Evolutionary conservation across 345 rosid genomes (phyloP).

Genomic region (Schrenkiella parvula): DNA sequence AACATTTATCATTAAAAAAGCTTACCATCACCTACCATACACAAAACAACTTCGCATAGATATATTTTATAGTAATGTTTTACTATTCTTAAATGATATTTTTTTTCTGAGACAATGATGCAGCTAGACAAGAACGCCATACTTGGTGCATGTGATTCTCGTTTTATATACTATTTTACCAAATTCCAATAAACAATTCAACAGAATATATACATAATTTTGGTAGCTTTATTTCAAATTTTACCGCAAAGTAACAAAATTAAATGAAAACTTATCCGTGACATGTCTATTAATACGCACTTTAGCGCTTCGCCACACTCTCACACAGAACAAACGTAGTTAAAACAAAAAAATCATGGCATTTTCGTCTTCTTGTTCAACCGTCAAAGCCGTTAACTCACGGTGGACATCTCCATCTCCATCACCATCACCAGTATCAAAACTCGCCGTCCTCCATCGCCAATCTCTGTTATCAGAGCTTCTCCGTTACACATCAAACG

Average conservation of each 20-base stretch:
- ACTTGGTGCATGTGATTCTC: conserved; percentile 22
- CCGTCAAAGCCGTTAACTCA: conserved; percentile 31
- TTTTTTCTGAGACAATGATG: background rate
- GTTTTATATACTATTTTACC: background rate
- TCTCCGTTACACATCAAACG: conserved; percentile 24
- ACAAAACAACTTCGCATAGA: background rate
- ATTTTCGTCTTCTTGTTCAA: conserved; percentile 32
- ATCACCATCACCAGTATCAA: conserved; percentile 8
- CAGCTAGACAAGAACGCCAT: conserved; percentile 17
- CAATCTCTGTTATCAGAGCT: conserved; percentile 3
- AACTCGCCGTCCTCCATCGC: conserved; percentile 5
- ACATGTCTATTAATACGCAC: conserved; percentile 19
- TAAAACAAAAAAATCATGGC: conserved; percentile 14
- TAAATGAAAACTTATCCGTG: background rate
- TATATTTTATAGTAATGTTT: background rate
- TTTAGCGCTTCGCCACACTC: conserved; percentile 13
- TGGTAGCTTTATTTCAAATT: background rate
- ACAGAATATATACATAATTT: background rate
- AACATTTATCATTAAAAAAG: background rate
- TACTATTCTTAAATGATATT: background rate
- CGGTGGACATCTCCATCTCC: conserved; percentile 23
- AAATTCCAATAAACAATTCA: background rate
- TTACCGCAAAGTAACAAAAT: conserved; percentile 1
- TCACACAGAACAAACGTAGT: conserved; percentile 5
- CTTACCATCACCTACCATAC: background rate